Conservation (phyloP, 225 moss, liverwort and hornwort genomes). For the Ulota crispa region DNA sequence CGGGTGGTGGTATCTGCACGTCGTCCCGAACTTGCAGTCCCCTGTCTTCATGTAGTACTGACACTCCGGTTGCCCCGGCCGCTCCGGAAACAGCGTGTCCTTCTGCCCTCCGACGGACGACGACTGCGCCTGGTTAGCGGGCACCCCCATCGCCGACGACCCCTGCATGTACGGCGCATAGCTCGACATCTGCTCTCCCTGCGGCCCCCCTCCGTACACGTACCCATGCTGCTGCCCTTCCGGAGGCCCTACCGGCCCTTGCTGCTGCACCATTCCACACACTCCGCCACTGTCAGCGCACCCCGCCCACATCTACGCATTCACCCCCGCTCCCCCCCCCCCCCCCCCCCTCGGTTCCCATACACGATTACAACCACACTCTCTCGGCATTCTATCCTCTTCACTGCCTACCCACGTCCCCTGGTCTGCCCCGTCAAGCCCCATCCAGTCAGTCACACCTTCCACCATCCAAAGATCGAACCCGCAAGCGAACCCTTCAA, state of each 20-base stretch:
- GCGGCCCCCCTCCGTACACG: conserved; percentile 76
- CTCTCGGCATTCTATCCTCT: neutral
- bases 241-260: conserved; percentile 79
- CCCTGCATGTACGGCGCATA: conserved; percentile 76
- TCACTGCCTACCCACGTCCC: neutral
- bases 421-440: conserved; percentile 5
- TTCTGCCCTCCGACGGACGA: conserved; percentile 55
- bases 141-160: conserved; percentile 80
- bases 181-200: conserved; percentile 75
- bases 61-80: conserved; percentile 96
- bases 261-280: conserved; percentile 45
- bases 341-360: neutral
- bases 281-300: conserved; percentile 22
- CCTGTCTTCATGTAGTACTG: conserved; percentile 99
- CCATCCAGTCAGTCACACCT: neutral
- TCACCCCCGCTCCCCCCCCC: conserved; percentile 21
- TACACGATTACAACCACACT: neutral
- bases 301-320: neutral
- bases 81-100: conserved; percentile 84
- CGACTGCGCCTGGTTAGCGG: conserved; percentile 68
- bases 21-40: conserved; percentile 98
- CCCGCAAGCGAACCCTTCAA: neutral
- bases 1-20: conserved; percentile 98
- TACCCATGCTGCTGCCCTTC: conserved; percentile 95
- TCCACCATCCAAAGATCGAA: conserved; percentile 6